Evolutionary conservation across 2,329 filamentous ascomycete species (phyloP).

Genomic region (Penicillium sp.): DNA sequence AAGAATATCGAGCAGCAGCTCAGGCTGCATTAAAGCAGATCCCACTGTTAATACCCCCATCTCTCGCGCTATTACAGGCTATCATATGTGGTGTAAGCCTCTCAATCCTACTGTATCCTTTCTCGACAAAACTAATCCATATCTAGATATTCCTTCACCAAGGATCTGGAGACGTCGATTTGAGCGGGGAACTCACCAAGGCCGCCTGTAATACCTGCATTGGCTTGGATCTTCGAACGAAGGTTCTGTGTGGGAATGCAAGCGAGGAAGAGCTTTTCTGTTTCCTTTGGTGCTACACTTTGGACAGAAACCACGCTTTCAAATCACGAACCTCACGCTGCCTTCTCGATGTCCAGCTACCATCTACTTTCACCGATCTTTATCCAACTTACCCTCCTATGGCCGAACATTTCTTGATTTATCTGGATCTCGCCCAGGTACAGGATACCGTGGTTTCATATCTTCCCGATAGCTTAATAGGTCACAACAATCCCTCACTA

Average conservation of each 20-base stretch:
- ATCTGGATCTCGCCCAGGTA: constrained; percentile 19
- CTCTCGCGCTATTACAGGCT: constrained; percentile 16
- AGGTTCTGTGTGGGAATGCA: background rate
- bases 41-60: constrained; percentile 11
- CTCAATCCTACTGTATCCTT: background rate
- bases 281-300: constrained; percentile 24
- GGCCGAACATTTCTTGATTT: constrained; percentile 15
- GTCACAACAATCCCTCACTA: background rate
- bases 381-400: constrained; percentile 1
- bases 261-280: constrained; percentile 23
- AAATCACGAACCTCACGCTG: constrained; percentile 13
- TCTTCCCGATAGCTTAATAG: background rate
- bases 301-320: constrained; percentile 24
- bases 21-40: constrained; percentile 17
- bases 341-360: constrained; percentile 8
- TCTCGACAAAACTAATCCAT: background rate
- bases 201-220: constrained; percentile 21
- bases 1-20: constrained; percentile 5
- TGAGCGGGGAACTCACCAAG: constrained; percentile 18
- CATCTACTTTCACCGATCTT: background rate
- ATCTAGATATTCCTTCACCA: constrained; percentile 21
- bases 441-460: constrained; percentile 19
- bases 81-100: constrained; percentile 3
- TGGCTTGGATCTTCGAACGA: constrained; percentile 13
- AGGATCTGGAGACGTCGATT: constrained; percentile 18